Evolutionary conservation across 1,284 basidiomycete species (phyloP).

Genomic region (Ustilago trichophora): DNA sequence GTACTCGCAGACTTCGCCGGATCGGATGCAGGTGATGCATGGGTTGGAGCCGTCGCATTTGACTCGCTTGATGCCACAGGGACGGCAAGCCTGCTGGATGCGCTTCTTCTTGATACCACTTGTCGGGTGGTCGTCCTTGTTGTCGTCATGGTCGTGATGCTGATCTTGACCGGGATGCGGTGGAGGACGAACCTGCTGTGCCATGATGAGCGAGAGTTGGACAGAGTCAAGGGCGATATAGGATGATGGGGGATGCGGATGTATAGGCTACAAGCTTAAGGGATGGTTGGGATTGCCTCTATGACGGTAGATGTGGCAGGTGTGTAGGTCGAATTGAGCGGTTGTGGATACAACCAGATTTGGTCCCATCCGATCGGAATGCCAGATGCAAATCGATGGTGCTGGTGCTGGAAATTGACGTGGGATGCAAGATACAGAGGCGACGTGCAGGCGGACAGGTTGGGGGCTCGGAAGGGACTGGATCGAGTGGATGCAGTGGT

Average conservation of each 20-base stretch:
- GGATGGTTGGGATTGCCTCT: not conserved
- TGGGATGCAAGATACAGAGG: too few species aligned
- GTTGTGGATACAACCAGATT: too few species aligned
- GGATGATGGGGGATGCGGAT: not conserved
- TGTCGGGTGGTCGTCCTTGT: slow-evolving; percentile 10
- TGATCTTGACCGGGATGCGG: slow-evolving; percentile 3
- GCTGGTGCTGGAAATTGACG: too few species aligned
- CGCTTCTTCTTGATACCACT: slow-evolving; percentile 45
- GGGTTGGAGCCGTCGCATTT: slow-evolving; percentile 53
- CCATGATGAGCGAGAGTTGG: not conserved
- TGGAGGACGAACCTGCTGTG: not conserved
- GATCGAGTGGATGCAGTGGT: too few species aligned
- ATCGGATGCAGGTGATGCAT: slow-evolving; percentile 48
- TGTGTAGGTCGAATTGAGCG: too few species aligned
- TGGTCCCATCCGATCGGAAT: too few species aligned
- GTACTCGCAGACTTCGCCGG: slow-evolving; percentile 53
- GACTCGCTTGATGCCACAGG: slow-evolving; percentile 51
- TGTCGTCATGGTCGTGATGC: slow-evolving; percentile 17
- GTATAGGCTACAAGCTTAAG: not conserved
- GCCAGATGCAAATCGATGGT: too few species aligned
- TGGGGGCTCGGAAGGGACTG: too few species aligned
- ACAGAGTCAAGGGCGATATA: not conserved
- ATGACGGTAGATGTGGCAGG: too few species aligned
- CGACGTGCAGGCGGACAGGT: too few species aligned
- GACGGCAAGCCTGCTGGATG: slow-evolving; percentile 58